Conservation (phyloP, 371 early-diverging fungal species). For the Mucor irregularis region DNA sequence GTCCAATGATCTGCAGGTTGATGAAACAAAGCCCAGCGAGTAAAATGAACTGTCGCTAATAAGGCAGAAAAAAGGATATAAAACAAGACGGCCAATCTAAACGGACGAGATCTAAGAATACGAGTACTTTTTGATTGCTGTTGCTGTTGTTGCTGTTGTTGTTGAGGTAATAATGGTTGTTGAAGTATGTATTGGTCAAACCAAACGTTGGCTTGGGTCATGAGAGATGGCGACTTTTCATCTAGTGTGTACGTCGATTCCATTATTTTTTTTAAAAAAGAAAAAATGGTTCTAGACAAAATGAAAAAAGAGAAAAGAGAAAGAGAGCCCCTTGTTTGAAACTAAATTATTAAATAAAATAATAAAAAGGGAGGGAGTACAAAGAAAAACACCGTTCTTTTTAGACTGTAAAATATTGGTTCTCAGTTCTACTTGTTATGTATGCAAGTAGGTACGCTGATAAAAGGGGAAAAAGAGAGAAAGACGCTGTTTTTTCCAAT, state of each 20-base stretch:
- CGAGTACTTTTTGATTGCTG: slow-evolving; percentile 14
- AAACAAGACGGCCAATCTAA: slow-evolving; percentile 29
- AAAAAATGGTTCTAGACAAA: too few species aligned
- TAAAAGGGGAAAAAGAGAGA: too few species aligned
- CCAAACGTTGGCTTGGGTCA: slow-evolving; percentile 7
- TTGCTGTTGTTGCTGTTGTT: slow-evolving; percentile 13
- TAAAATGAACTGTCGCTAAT: slow-evolving; percentile 31
- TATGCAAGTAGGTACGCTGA: too few species aligned
- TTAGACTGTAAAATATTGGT: too few species aligned
- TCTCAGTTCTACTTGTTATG: too few species aligned
- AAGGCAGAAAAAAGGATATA: slow-evolving; percentile 42
- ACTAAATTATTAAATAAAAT: not conserved
- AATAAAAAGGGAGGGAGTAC: not conserved
- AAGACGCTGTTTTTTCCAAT: too few species aligned
- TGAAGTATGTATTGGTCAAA: slow-evolving; percentile 10
- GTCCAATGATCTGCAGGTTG: slow-evolving; percentile 5
- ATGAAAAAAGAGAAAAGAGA: slow-evolving; percentile 1
- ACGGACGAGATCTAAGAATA: slow-evolving; percentile 22
- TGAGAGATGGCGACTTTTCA: not conserved
- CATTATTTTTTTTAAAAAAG: too few species aligned
- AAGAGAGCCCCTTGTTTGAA: not conserved
- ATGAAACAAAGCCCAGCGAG: slow-evolving; percentile 25
- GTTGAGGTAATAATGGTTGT: slow-evolving; percentile 5
- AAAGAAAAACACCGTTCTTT: too few species aligned
- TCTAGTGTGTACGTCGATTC: too few species aligned